Base-by-base conservation (phyloP, 2,329 filamentous ascomycete genomes). In the Colletotrichum sp. region DNA sequence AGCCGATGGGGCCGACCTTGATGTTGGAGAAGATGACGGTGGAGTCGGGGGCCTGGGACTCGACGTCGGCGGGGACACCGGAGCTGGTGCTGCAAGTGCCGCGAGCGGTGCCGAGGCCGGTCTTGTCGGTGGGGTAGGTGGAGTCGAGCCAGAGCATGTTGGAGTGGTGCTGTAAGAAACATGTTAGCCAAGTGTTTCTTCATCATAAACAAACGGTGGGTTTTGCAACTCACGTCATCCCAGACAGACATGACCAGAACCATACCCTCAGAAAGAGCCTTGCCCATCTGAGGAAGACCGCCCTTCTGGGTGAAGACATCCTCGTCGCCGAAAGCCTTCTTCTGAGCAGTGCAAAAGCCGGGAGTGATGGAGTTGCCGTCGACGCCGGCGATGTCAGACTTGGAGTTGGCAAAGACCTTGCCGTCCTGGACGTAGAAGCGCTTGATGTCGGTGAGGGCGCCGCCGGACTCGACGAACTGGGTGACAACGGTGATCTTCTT, bases 91-190 rank as follows among this genome's bases (percentile, higher is more conserved):
- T 73, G 82, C 92, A 93, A 36, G 86, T 84, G 67, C 92, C 92
- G 79, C 92, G 90, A 58, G 84, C 84, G 69, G 86, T 83, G 78
- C 92, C 91, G 30, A 86, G 85, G 4, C 76, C 78, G 68, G 85
- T 87, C 32, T 85, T 79, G 77, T 85, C 82, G 75, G 87, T 86
- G 58, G 93, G 93, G 86, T 90, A 93, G 81, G 86, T 90, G 75
- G 90, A 91, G 87, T 95, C 93, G 80, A 95, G 90, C 94, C 94
- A 95, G 81, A 93, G 89, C 93, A 95, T 95, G 85, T 93, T 89
- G 80, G 90, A 85, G 75, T 90, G 84, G 84, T 94, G 90, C 83
- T 84, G n/a, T 13, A 24, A 30, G 30, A 30, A 15, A 16, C 15
- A 32, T 26, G 34, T 68, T 21, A 48, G 55, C 30, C 5, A 32